A percentile compares a stretch with the other conserved stretches of the same genome.
Conservation (phyloP, 73 alveolate genomes). For the Symbiodinium natans region DNA sequence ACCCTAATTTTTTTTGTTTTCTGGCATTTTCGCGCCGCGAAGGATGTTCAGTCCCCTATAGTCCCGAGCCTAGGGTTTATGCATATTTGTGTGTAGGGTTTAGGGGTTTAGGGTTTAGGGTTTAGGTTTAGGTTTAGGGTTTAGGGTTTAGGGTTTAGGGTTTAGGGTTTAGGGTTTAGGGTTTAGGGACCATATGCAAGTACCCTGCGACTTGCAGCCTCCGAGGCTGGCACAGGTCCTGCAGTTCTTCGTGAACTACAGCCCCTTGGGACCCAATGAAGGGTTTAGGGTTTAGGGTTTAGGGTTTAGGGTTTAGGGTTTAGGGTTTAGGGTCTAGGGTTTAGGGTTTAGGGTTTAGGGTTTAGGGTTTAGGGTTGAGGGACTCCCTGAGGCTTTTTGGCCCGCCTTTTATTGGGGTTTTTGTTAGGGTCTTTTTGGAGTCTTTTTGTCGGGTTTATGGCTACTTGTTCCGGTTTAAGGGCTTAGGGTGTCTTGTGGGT, state of each 20-base stretch:
- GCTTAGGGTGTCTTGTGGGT: too few species aligned
- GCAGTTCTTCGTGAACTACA: constrained; percentile 84
- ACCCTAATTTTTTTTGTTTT: too few species aligned
- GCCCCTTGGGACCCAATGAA: background rate
- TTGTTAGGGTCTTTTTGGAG: background rate
- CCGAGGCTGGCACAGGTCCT: background rate
- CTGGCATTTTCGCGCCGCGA: background rate
- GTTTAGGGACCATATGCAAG: background rate
- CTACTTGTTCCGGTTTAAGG: background rate
- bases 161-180: background rate
- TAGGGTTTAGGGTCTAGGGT: too few species aligned
- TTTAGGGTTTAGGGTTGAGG: too few species aligned
- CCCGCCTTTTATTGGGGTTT: background rate
- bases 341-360: too few species aligned
- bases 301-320: too few species aligned
- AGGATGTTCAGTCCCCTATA: background rate
- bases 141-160: too few species aligned
- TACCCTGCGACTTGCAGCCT: too few species aligned
- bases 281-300: background rate
- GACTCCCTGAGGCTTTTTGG: background rate
- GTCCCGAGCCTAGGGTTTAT: background rate
- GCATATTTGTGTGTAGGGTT: too few species aligned
- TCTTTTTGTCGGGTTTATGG: background rate
- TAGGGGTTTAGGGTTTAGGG: too few species aligned
- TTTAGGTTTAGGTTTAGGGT: too few species aligned